Conservation (phyloP, 441 rosid genomes). For the Iberis amara region DNA sequence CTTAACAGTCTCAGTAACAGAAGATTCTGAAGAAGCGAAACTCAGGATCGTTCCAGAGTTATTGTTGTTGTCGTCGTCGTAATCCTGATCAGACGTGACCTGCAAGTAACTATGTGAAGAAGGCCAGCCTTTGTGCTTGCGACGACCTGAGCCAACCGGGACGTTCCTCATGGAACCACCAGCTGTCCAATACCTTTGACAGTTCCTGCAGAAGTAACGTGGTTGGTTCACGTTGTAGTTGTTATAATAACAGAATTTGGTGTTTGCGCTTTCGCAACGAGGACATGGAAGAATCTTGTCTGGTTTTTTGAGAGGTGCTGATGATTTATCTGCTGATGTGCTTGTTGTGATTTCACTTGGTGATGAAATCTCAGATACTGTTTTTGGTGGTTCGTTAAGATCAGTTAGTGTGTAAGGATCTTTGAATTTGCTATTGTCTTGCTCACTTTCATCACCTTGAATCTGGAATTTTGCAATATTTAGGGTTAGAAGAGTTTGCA, state of each 20-base stretch:
- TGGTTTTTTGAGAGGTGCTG: slow-evolving; percentile 40
- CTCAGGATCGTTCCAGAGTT: slow-evolving; percentile 32
- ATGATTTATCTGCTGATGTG: slow-evolving; percentile 31
- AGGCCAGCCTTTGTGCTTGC: slow-evolving; percentile 48
- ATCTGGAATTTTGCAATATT: slow-evolving; percentile 17
- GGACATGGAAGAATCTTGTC: slow-evolving; percentile 59
- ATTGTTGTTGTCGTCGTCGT: slow-evolving; percentile 23
- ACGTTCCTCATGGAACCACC: slow-evolving; percentile 63
- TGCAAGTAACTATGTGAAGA: slow-evolving; percentile 33
- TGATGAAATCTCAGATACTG: slow-evolving; percentile 36
- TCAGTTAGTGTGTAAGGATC: slow-evolving; percentile 30
- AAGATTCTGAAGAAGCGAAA: slow-evolving; percentile 28
- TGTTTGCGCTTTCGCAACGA: slow-evolving; percentile 51
- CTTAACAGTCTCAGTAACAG: slow-evolving; percentile 27
- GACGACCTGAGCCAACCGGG: slow-evolving; percentile 59
- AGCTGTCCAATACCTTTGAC: slow-evolving; percentile 65
- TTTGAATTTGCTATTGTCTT: slow-evolving; percentile 20
- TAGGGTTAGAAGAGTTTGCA: background rate
- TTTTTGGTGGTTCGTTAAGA: slow-evolving; percentile 29
- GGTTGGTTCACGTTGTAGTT: slow-evolving; percentile 66
- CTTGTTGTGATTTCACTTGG: slow-evolving; percentile 35
- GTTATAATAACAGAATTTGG: slow-evolving; percentile 62
- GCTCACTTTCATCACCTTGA: background rate
- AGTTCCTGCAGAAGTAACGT: slow-evolving; percentile 55
- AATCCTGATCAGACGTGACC: slow-evolving; percentile 28